Evolutionary conservation across 2,329 filamentous ascomycete genomes (phyloP).

Genomic region (Fusarium sp.): DNA sequence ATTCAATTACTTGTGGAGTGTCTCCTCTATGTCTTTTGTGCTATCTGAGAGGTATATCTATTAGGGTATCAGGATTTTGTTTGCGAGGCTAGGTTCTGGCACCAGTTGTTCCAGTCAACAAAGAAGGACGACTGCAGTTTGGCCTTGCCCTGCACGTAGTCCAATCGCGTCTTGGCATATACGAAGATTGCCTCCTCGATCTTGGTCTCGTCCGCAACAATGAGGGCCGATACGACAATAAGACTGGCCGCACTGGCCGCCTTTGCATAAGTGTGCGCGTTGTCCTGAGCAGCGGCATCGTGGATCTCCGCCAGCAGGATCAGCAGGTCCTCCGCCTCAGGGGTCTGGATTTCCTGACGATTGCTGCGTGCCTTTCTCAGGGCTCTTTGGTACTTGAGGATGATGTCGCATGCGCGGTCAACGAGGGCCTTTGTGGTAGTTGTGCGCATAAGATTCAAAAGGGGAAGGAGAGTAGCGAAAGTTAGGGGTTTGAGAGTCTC

Average conservation of each 20-base stretch:
- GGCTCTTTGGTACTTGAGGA: conserved; percentile 78
- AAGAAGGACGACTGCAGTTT: conserved; percentile 76
- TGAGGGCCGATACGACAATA: conserved; percentile 73
- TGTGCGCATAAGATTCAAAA: conserved; percentile 81
- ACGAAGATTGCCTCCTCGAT: conserved; percentile 70
- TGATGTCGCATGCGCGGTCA: conserved; percentile 77
- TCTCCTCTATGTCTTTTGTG: conserved; percentile 14
- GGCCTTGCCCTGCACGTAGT: conserved; percentile 70
- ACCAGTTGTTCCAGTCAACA: conserved; percentile 82
- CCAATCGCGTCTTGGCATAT: conserved; percentile 72
- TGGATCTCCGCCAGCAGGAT: conserved; percentile 76
- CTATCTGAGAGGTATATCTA: conserved; percentile 22
- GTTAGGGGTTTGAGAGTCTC: conserved; percentile 77
- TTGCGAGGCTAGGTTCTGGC: conserved; percentile 62
- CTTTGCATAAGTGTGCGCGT: conserved; percentile 78
- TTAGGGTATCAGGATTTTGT: conserved; percentile 45
- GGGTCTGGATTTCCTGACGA: conserved; percentile 55
- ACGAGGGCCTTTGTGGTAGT: conserved; percentile 82
- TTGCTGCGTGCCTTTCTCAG: conserved; percentile 67
- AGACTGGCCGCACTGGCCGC: conserved; percentile 81
- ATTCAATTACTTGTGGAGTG: conserved; percentile 22
- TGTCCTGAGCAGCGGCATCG: conserved; percentile 71
- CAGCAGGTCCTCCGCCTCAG: conserved; percentile 65
- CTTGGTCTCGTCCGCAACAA: conserved; percentile 65
- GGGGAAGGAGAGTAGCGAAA: conserved; percentile 78